Base-by-base conservation (phyloP, 768 basidiomycete genomes). In the Erythrobasidium yunnanense region DNA sequence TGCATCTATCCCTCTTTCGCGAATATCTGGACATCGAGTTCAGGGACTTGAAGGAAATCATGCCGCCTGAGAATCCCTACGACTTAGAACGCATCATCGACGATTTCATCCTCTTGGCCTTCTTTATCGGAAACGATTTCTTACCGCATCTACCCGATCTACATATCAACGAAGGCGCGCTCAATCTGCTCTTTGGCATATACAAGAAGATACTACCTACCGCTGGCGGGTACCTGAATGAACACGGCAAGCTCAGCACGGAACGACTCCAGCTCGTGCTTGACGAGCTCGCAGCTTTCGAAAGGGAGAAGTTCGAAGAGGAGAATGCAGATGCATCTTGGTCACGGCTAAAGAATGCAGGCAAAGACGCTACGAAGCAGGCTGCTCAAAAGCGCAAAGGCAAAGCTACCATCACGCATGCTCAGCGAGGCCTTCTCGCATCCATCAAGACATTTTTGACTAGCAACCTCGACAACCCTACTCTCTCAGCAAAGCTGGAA, bases 21-120 rank as follows among this genome's bases (percentile, higher is more conserved):
- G 95, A 99, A 77, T 99, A 99, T 75, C 84, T 99, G 70, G 87
- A 99, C 76, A 82, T 95, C 69, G 95, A 99, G 76, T 99, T 99
- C 77, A 82, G 79, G 0, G 76, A 77, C 1, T 73, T 81, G 25
- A 73, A 71, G 81, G 32, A 49, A 6, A 29, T 29, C 11, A 49
- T 63, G 45, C 60, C 60, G 8, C 84, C 70, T 0, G 65, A 71
- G 46, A 81, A 81, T 66, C 80, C 81, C 1, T 97, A 97, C 76
- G 87, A 80, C 74, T 82, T 97, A 69, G 95, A 99, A 75, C 85
- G 88, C 34, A 81, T 99, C 76, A 93, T 99, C 74, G 93, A 99
- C 76, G 95, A 99, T 78, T 97, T 97, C 77, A 87, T 97, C 73
- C 80, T 97, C 5, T 83, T 99, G 71, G 89, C 91, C 23, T 90